These are phyloP conservation scores for Populus pruinosa DNA, from an alignment of 345 rosid species.

Conservation along the genomic window DNA sequence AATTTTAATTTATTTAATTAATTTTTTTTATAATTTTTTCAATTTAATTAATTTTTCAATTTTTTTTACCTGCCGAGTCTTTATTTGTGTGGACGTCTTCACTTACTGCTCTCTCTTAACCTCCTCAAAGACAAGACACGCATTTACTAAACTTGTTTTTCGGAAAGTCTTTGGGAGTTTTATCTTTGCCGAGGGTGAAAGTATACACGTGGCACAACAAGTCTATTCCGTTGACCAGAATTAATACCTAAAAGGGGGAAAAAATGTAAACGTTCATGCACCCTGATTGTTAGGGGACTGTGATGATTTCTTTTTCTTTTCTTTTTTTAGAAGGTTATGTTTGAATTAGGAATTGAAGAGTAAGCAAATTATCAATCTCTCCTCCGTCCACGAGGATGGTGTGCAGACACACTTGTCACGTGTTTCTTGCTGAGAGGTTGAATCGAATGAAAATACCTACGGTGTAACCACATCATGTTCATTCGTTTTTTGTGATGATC, in stretches of 20 bases:
- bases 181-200: neutral
- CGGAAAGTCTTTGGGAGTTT: no score
- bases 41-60: no score
- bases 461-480: neutral
- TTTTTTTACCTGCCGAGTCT: no score
- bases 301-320: neutral
- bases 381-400: neutral
- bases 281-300: neutral
- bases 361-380: neutral
- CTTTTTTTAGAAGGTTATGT: no score
- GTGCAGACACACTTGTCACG: neutral
- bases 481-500: no score
- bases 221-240: neutral
- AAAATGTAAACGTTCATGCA: neutral
- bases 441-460: neutral
- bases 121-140: neutral
- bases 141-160: neutral
- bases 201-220: neutral
- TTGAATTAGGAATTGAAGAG: neutral
- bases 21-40: no score
- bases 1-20: no score
- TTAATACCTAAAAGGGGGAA: neutral
- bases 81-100: neutral
- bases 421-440: neutral
- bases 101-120: neutral